These are phyloP conservation scores for Coccomyxa sp. DNA, from an alignment of 139 green algal genomes.

Conservation along the genomic window DNA sequence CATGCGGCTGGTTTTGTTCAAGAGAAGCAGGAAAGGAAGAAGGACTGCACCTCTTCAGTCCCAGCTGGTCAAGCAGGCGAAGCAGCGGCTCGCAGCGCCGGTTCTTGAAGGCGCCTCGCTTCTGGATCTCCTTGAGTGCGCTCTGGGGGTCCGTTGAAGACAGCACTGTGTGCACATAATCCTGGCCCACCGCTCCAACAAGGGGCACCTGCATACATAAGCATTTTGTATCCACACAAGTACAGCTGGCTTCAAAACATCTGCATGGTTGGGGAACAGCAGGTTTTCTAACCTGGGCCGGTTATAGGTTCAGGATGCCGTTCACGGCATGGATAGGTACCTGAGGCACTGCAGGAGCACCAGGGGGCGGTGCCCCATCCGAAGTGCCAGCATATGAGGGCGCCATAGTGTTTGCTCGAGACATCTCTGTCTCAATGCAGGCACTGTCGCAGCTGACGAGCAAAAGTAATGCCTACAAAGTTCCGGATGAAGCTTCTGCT, in stretches of 20 bases:
- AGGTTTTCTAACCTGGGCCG: no score
- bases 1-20: neutral
- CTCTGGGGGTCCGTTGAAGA: slow-evolving; percentile 31
- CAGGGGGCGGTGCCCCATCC: neutral
- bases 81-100: slow-evolving; percentile 61
- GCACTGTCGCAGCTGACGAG: neutral
- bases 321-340: neutral
- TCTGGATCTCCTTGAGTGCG: slow-evolving; percentile 46
- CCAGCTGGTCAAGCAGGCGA: slow-evolving; percentile 68
- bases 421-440: neutral
- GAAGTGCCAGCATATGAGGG: neutral
- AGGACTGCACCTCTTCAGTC: slow-evolving; percentile 21
- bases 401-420: neutral
- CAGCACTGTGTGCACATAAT: slow-evolving; percentile 41
- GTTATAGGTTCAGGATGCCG: no score
- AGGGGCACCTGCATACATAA: slow-evolving; percentile 11
- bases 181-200: slow-evolving; percentile 26
- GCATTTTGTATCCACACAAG: neutral
- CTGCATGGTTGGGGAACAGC: neutral
- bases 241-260: neutral
- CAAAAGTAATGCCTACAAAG: neutral
- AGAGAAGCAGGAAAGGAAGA: neutral
- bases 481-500: neutral
- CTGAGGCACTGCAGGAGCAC: neutral
- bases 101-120: slow-evolving; percentile 36